A percentile compares a stretch with the other conserved stretches of the same genome.
These are phyloP conservation scores for Colletotrichum falcatum DNA, from an alignment of 2,329 filamentous ascomycete genomes.

Conservation along the genomic window DNA sequence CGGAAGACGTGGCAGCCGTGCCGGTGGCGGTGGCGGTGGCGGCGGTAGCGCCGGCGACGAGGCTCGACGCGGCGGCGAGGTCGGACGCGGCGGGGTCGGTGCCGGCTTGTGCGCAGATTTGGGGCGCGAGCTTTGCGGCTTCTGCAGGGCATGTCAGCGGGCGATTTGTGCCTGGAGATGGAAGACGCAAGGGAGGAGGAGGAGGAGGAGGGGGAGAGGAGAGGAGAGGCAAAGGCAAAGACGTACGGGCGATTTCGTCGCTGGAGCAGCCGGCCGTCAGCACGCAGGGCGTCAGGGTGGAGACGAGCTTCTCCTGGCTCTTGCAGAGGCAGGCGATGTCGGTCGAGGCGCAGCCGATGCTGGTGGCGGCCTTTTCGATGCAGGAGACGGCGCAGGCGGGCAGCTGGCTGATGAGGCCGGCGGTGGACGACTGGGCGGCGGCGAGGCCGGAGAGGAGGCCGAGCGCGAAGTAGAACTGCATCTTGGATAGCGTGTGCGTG, in stretches of 20 bases:
- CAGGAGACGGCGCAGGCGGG: conserved; percentile 38
- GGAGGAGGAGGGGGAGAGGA: too few relatives aligned
- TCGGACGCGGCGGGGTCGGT: conserved; percentile 33
- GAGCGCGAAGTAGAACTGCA: conserved; percentile 31
- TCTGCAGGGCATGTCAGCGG: too few relatives aligned
- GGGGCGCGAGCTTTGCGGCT: conserved; percentile 36
- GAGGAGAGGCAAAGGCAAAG: too few relatives aligned
- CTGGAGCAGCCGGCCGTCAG: conserved; percentile 27
- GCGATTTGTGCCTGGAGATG: too few relatives aligned
- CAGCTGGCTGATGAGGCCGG: conserved; percentile 38
- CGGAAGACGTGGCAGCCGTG: conserved; percentile 4
- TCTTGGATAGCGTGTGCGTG: background rate
- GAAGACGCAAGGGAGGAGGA: too few relatives aligned
- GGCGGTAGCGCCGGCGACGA: conserved; percentile 32
- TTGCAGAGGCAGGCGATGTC: conserved; percentile 41
- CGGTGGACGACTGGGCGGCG: conserved; percentile 43
- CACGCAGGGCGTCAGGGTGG: conserved; percentile 36
- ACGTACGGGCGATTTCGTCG: conserved; percentile 32
- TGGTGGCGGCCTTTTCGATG: conserved; percentile 29
- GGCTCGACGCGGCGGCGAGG: conserved; percentile 38
- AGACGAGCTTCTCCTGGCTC: conserved; percentile 25
- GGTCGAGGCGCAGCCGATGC: conserved; percentile 35
- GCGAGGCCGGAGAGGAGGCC: conserved; percentile 36
- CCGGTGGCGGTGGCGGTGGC: conserved; percentile 21
- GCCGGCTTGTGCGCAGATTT: conserved; percentile 33